Conservation (phyloP, 73 alveolate species). For the Paramecium octaurelia region DNA sequence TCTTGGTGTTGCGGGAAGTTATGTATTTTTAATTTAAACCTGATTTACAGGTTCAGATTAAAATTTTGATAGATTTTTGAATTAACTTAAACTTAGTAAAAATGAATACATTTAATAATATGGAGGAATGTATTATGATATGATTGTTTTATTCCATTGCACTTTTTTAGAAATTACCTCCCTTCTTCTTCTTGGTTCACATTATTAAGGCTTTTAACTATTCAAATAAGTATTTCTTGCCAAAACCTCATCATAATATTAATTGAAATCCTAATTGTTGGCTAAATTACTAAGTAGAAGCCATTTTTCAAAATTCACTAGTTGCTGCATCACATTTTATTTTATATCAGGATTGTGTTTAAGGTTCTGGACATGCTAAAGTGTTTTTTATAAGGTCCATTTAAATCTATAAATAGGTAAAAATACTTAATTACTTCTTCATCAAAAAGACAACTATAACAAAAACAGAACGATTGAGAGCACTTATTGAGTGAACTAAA, state of each 20-base stretch:
- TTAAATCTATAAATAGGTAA: neutral
- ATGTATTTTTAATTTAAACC: neutral
- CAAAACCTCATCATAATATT: neutral
- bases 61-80: neutral
- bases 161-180: neutral
- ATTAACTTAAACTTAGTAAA: neutral
- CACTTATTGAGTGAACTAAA: constrained; percentile 75
- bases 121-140: neutral
- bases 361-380: neutral
- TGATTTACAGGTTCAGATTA: neutral
- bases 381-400: neutral
- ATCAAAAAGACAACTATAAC: constrained; percentile 59
- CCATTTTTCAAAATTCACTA: neutral
- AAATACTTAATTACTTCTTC: constrained; percentile 45
- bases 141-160: neutral
- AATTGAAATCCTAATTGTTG: neutral
- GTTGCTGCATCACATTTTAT: neutral
- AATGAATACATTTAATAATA: neutral
- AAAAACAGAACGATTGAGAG: constrained; percentile 62
- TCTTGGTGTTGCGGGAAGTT: neutral
- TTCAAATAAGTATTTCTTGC: neutral
- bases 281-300: neutral
- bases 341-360: neutral
- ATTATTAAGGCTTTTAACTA: neutral
- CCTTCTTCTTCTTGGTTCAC: neutral